A percentile compares a stretch with the other conserved stretches of the same genome.
Conservation (phyloP, 805 yeast genomes). For the Lipomyces chichibuensis region DNA sequence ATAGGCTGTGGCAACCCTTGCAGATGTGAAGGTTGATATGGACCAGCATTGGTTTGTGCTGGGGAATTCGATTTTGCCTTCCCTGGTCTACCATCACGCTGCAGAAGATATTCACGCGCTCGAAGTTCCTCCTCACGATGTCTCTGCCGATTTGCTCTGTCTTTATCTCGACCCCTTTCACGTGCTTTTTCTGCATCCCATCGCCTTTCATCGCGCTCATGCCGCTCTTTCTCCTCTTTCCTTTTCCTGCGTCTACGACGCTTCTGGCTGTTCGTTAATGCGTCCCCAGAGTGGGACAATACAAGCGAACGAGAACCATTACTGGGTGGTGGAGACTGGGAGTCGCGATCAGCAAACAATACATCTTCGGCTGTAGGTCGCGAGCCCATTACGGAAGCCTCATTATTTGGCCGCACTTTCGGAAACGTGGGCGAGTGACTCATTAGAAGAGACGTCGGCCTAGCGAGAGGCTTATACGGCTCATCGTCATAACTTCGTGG, state of each 20-base stretch:
- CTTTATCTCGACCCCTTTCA: constrained; percentile 2
- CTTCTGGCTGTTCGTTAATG: constrained; percentile 24
- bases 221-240: constrained; percentile 22
- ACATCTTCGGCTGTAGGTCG: neutral
- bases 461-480: constrained; percentile 30
- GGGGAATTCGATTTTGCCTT: neutral
- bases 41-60: neutral
- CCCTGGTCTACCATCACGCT: constrained; percentile 2
- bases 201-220: neutral
- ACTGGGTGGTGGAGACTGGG: neutral
- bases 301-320: neutral
- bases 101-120: neutral
- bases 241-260: constrained; percentile 20
- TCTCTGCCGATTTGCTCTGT: neutral
- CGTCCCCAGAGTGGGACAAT: neutral
- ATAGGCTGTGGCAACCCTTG: neutral
- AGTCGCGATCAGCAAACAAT: neutral
- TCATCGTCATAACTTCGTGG: constrained; percentile 25
- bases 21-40: constrained; percentile 7
- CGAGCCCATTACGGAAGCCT: neutral
- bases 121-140: neutral
- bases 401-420: neutral
- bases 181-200: neutral
- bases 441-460: constrained; percentile 20
- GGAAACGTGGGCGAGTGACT: neutral